phyloP scores from a whole-genome alignment of 129 eudicot species.

The Flaveria robusta region DNA sequence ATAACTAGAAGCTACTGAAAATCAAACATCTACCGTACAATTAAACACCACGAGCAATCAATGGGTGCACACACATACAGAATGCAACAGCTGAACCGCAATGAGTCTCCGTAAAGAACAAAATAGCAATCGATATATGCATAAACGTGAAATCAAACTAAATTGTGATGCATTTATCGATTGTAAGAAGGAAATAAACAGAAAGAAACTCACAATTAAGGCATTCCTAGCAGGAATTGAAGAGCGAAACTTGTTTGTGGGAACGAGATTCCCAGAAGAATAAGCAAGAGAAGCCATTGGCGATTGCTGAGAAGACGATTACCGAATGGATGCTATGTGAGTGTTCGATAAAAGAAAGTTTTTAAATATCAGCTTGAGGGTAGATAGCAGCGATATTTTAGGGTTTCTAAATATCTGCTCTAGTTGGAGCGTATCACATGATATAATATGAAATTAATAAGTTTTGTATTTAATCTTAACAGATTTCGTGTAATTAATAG shows the following conservation, averaged over 20 bases:
- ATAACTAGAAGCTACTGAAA: neutral
- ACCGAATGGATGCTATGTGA: neutral
- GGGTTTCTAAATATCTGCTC: too few species aligned
- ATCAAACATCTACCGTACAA: neutral
- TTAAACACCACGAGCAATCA: neutral
- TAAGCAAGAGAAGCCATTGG: slow-evolving; percentile 32
- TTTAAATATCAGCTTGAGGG: neutral
- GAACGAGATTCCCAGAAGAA: slow-evolving; percentile 19
- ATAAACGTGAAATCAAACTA: neutral
- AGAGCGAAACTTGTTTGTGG: slow-evolving; percentile 30
- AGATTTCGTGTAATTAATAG: too few species aligned
- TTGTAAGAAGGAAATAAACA: neutral
- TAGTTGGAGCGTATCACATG: too few species aligned
- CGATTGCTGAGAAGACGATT: neutral
- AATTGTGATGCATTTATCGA: neutral
- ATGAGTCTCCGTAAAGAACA: neutral
- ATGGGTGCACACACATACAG: neutral
- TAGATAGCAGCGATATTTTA: too few species aligned
- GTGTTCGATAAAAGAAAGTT: neutral
- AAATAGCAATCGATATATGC: neutral
- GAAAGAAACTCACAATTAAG: slow-evolving; percentile 30
- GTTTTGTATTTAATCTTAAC: too few species aligned
- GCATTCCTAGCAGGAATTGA: slow-evolving; percentile 20
- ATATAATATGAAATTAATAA: too few species aligned
- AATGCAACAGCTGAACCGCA: slow-evolving; percentile 11